Percentiles rank a stretch among this genome's conserved stretches.
These are phyloP conservation scores for Boeremia exigua DNA, from an alignment of 2,329 filamentous ascomycete genomes.

Conservation along the genomic window DNA sequence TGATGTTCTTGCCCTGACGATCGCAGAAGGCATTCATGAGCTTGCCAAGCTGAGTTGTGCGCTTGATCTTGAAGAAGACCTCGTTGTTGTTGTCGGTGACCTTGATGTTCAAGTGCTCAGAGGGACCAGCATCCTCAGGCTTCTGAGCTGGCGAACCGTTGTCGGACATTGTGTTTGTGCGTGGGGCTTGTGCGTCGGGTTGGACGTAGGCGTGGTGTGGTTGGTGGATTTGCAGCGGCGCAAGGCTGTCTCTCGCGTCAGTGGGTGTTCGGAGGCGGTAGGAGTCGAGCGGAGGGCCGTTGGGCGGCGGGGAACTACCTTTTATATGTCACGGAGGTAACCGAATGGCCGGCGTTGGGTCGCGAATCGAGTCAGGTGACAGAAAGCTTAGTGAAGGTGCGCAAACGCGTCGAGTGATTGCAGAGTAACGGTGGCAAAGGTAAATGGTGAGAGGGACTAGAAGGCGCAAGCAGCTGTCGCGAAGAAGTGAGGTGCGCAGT, in stretches of 20 bases:
- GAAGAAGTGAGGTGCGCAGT: conserved; percentile 31
- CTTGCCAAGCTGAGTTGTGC: conserved; percentile 93
- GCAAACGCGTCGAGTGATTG: conserved; percentile 24
- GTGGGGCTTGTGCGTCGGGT: conserved; percentile 4
- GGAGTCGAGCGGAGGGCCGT: conserved; percentile 32
- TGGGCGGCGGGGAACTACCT: conserved; percentile 28
- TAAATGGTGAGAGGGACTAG: conserved; percentile 24
- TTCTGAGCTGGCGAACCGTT: conserved; percentile 52
- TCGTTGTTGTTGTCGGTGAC: conserved; percentile 99
- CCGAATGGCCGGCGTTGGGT: conserved; percentile 20
- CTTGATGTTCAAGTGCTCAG: conserved; percentile 97
- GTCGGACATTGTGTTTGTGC: conserved; percentile 49
- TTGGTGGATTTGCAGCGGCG: conserved; percentile 9
- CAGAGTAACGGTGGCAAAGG: conserved; percentile 34
- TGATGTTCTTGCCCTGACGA: conserved; percentile 84
- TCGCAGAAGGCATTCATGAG: conserved; percentile 99
- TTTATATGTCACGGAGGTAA: conserved; percentile 29
- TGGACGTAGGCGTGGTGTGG: conserved; percentile 2
- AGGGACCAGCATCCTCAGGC: conserved; percentile 55
- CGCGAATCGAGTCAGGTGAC: conserved; percentile 20
- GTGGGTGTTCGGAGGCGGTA: conserved; percentile 20
- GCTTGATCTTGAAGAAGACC: conserved; percentile 99
- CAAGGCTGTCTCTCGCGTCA: conserved; percentile 21
- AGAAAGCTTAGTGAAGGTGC: conserved; percentile 12
- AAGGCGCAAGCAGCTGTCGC: conserved; percentile 30